Evolutionary conservation across 495 filamentous ascomycete species (phyloP), one percentile per base, ranked within the genome.

Genomic region (Thermothielavioides terrestris): DNA sequence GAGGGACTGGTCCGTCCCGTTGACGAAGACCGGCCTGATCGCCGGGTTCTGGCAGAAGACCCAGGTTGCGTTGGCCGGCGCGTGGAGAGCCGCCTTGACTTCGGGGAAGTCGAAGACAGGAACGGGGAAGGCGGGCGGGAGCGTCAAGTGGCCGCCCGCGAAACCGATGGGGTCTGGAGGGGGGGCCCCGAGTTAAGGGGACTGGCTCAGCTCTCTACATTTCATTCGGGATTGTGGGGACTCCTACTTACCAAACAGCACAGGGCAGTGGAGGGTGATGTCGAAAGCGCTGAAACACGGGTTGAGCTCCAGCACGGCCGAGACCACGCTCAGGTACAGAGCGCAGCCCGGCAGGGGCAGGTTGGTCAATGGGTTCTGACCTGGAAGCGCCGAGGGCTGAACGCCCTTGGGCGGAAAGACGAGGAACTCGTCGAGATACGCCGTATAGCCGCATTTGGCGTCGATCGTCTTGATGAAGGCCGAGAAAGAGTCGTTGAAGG

Each of bases 281-380:
- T 88, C 80, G 65, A 89, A 90, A 20, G 85, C 72, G 69, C 86
- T 81, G 72, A 87, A 91, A 68, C 88, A 92, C 0, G 88, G 87
- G 71, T 94, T 94, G 32, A 85, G 65, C 42, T 72, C 64, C 5
- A 72, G 61, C 0, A 72, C 77, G 32, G 80, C 73, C 57, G 77
- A 68, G 62, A 77, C 83, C 10, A 83, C 58, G 43, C 79, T 69
- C 57, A 76, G 67, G 62, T 76, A 83, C 12, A 85, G 55, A 0
- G 18, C 68, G 63, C 84, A 89, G 26, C 70, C 74, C 6, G 58
- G 53, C 36, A 51, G 64, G 55, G 58, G 39, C 61, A 66, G 55
- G n/a, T 42, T 40, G 23, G 52, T 41, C 38, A 54, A 56, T 5
- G 49, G 31, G 48, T 59, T 43, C 37, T 54, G 39, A 6, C 57